These are phyloP conservation scores for Babesia gibsoni DNA, from an alignment of 169 alveolate genomes.

Conservation along the genomic window DNA sequence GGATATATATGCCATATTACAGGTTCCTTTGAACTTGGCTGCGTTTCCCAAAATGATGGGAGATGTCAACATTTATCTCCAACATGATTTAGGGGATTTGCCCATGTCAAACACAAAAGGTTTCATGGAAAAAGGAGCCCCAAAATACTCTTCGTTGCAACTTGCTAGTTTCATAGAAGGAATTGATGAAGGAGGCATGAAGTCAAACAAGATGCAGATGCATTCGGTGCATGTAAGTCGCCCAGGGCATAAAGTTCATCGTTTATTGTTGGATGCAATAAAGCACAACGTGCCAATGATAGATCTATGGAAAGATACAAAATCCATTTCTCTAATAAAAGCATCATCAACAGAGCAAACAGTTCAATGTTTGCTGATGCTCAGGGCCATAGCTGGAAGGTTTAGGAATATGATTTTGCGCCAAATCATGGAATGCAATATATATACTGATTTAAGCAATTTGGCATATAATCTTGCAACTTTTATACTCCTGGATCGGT, in stretches of 20 bases:
- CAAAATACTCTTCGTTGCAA: conserved; percentile 28
- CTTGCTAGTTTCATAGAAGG: not conserved
- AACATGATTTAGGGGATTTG: conserved; percentile 14
- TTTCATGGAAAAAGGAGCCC: not conserved
- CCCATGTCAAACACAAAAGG: not conserved
- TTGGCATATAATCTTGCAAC: conserved; percentile 1
- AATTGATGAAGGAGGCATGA: not conserved
- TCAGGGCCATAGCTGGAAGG: not conserved
- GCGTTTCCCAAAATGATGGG: conserved; percentile 41
- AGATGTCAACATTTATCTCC: conserved; percentile 35
- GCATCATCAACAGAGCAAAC: not conserved
- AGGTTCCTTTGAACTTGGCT: conserved; percentile 35
- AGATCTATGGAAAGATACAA: not conserved
- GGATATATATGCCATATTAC: conserved; percentile 30
- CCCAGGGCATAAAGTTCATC: conserved; percentile 31
- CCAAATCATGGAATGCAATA: not conserved
- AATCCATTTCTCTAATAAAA: conserved; percentile 16
- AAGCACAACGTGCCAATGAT: conserved; percentile 23
- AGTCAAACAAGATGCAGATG: conserved; percentile 13
- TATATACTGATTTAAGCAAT: not conserved
- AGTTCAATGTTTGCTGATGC: not conserved
- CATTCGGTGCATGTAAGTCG: conserved; percentile 28
- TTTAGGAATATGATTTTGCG: not conserved
- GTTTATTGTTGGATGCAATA: conserved; percentile 8
- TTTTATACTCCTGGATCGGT: not conserved